Conservation (phyloP, 371 early-diverging fungal genomes). For the Ecytonucleospora hepatopenaei region DNA sequence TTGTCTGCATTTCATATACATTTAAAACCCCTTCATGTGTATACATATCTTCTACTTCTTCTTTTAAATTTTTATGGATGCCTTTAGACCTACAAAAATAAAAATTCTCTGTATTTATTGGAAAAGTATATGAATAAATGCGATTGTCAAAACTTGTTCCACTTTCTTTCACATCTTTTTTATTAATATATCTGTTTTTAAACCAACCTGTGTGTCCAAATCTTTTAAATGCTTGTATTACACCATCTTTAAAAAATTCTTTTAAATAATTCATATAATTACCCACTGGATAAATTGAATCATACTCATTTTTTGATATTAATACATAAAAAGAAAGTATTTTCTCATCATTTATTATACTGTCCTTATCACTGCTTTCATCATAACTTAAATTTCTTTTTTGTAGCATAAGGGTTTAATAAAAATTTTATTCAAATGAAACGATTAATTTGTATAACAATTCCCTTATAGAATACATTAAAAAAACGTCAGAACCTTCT, state of each 20-base stretch:
- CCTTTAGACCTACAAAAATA: no score
- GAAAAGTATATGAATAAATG: no score
- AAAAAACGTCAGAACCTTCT: neutral
- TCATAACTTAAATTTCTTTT: neutral
- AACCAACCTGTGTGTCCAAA: neutral
- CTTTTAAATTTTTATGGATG: neutral
- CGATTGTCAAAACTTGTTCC: neutral
- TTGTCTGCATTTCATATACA: neutral
- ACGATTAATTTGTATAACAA: neutral
- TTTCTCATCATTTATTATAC: neutral
- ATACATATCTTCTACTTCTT: neutral
- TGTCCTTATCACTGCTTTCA: neutral
- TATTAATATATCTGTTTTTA: neutral
- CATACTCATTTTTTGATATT: neutral
- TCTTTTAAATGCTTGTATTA: neutral
- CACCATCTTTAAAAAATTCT: neutral
- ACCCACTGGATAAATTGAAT: neutral
- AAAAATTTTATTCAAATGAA: neutral
- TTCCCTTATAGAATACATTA: neutral
- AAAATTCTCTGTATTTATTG: no score
- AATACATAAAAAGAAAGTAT: neutral
- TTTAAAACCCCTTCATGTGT: neutral
- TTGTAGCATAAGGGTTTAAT: neutral
- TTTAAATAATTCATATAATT: neutral
- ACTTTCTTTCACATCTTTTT: neutral